phyloP scores from a whole-genome alignment of 164 flowering plant species.

The Litsea cubeba region DNA sequence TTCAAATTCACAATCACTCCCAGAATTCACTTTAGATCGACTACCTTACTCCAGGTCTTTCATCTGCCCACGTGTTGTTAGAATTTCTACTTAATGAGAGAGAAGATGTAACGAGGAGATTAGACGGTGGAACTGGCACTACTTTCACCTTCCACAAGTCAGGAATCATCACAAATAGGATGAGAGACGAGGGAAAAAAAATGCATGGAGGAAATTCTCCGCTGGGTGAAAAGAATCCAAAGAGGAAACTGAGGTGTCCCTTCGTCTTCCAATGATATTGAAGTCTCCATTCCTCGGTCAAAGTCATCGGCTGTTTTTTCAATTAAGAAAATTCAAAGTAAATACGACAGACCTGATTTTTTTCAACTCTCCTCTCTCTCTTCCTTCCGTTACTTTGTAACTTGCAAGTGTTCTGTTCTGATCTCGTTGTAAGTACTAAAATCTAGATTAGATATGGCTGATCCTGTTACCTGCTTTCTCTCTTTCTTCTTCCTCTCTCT shows the following conservation, averaged over 20 bases:
- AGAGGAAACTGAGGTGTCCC: not conserved
- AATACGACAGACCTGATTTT: not conserved
- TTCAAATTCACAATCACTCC: too few species aligned
- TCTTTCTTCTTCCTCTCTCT: not conserved
- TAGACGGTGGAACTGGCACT: too few species aligned
- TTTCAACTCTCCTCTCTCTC: not conserved
- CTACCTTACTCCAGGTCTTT: too few species aligned
- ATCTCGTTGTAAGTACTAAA: not conserved
- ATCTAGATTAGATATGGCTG: not conserved
- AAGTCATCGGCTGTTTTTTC: not conserved
- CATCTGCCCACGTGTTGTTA: too few species aligned
- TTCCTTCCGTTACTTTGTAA: not conserved
- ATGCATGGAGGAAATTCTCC: not conserved
- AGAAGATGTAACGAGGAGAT: too few species aligned
- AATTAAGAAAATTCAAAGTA: too few species aligned
- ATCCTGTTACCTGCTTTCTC: not conserved
- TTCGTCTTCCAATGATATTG: not conserved
- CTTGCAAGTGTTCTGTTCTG: too few species aligned
- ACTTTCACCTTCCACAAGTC: too few species aligned
- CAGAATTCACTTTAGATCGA: too few species aligned
- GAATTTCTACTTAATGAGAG: too few species aligned
- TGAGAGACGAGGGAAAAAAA: not conserved
- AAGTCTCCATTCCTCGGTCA: not conserved
- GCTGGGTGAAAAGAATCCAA: not conserved
- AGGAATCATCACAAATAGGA: too few species aligned